Percentiles rank a stretch among this genome's conserved stretches.
Evolutionary conservation across 768 basidiomycete species (phyloP).

Genomic region (Boletus vinaceobasis): DNA sequence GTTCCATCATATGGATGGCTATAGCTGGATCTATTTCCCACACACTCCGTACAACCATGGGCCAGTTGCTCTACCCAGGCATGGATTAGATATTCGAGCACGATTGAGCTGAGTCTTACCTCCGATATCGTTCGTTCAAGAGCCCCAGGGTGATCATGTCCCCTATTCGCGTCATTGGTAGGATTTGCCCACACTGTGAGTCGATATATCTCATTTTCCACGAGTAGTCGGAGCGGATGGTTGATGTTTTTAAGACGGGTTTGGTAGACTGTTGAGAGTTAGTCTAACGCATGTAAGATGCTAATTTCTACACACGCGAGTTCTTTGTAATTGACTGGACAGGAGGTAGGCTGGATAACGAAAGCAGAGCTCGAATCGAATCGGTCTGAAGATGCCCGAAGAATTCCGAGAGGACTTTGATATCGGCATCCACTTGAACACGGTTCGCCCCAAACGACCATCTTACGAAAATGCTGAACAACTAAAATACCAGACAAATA

Average conservation of each 20-base stretch:
- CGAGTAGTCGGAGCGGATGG: slow-evolving; percentile 73
- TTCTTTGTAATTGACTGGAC: slow-evolving; percentile 43
- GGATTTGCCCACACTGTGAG: slow-evolving; percentile 91
- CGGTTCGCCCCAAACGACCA: slow-evolving; percentile 97
- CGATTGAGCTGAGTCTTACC: slow-evolving; percentile 38
- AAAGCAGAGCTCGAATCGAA: slow-evolving; percentile 52
- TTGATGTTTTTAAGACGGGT: slow-evolving; percentile 64
- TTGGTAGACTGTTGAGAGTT: slow-evolving; percentile 46
- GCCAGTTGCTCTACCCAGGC: slow-evolving; percentile 55
- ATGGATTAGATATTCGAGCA: slow-evolving; percentile 2
- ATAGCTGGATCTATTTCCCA: slow-evolving; percentile 86
- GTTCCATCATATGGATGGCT: slow-evolving; percentile 79
- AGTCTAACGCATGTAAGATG: not conserved
- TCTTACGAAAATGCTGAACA: slow-evolving; percentile 38
- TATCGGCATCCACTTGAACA: slow-evolving; percentile 84
- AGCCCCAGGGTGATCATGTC: slow-evolving; percentile 54
- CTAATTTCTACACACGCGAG: slow-evolving; percentile 35
- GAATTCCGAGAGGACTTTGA: slow-evolving; percentile 85
- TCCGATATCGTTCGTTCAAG: slow-evolving; percentile 59
- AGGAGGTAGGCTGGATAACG: slow-evolving; percentile 61
- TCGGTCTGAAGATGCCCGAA: slow-evolving; percentile 74
- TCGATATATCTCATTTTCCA: slow-evolving; percentile 87
- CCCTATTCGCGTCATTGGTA: slow-evolving; percentile 67
- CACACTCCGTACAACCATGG: slow-evolving; percentile 59
- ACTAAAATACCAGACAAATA: not conserved